Evolutionary conservation across 768 basidiomycete species (phyloP), one percentile per base, ranked within the genome.

Genomic region (Tremella mesenterica): DNA sequence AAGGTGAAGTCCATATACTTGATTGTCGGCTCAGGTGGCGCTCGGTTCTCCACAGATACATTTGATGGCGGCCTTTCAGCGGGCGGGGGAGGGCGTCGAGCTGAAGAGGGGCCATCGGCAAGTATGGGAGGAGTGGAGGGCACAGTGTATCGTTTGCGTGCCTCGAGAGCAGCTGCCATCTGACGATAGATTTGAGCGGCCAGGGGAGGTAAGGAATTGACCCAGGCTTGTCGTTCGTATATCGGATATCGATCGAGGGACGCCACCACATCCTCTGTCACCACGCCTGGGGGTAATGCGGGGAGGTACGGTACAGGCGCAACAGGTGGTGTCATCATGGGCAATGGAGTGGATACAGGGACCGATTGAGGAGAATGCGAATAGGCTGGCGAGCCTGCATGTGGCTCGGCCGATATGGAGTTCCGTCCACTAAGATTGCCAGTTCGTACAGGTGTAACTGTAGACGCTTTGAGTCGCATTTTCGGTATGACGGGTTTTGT

Each of bases 251-350:
- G 56, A 2, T 41, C 31, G 2, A 72, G 55, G 2, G 59, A 58
- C n/a, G 59, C 51, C 2, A 70, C 71, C 9, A 72, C 56, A 13
- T 69, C 69, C 21, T 64, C 65, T 14, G 57, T 66, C 13, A 70
- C 61, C n/a, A 64, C 49, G 6, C 67, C 63, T 16, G 39, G 50
- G 2, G 71, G 69, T 26, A 72, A 43, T 25, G 66, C 59, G 2
- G 60, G 58, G 14, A 64, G 58, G 53, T 56, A 68, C 1, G 48
- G 48, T 23, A 29, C 50, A 26, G 52, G 48, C 30, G 45, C 38
- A 18, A 48, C 21, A n/a, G 56, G 50, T 28, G 53, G 48, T 18
- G 31, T n/a, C n/a, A n/a, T n/a, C n/a, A n/a, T 18, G 9, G 30
- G 26, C 23, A 29, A 12, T 21, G 50, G 14, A 28, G 12, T 50